phyloP scores from a whole-genome alignment of 495 filamentous ascomycete species.

The Peziza echinospora region DNA sequence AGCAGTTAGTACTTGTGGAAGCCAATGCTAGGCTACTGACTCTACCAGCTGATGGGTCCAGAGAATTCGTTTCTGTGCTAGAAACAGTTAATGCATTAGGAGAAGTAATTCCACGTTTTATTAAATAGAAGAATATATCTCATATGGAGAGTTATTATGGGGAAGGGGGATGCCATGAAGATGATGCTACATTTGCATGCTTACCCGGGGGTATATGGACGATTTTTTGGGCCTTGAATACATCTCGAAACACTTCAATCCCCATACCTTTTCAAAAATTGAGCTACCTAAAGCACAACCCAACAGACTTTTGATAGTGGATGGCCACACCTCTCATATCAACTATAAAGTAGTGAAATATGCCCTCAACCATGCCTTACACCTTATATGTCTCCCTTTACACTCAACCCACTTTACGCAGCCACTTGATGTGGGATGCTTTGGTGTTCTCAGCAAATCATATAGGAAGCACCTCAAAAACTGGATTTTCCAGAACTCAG shows the following conservation, averaged over 20 bases:
- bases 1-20: neutral
- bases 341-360: neutral
- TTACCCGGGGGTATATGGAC: neutral
- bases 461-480: neutral
- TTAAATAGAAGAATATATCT: neutral
- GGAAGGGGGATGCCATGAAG: neutral
- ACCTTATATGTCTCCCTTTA: neutral
- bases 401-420: neutral
- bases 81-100: neutral
- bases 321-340: neutral
- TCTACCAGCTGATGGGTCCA: neutral
- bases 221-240: neutral
- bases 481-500: neutral
- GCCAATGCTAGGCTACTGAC: neutral
- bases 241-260: neutral
- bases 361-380: neutral
- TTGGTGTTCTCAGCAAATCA: neutral
- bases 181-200: neutral
- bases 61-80: neutral
- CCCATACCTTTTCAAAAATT: neutral
- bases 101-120: neutral
- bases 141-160: neutral
- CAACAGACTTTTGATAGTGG: neutral
- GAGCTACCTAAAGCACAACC: too few species aligned
- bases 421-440: neutral